A percentile compares a stretch with the other conserved stretches of the same genome.
Conservation (phyloP, 768 basidiomycete genomes). For the Roridomyces roridus region DNA sequence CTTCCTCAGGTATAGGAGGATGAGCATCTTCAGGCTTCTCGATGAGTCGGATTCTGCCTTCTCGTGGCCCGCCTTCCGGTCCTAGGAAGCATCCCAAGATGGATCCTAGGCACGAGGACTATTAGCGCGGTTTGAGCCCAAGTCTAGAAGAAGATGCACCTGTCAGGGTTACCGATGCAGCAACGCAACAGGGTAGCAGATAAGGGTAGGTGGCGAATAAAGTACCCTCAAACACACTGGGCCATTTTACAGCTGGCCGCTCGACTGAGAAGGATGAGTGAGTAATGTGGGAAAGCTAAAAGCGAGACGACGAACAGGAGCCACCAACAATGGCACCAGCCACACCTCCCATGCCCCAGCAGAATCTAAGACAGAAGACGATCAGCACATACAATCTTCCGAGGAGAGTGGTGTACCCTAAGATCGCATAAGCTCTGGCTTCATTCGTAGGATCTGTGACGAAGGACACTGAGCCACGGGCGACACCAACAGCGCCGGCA, state of each 20-base stretch:
- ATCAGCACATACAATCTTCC: conserved; percentile 6
- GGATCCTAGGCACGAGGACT: conserved; percentile 59
- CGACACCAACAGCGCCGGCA: conserved; percentile 93
- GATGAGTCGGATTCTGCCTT: conserved; percentile 83
- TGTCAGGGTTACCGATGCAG: conserved; percentile 74
- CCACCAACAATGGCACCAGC: conserved; percentile 88
- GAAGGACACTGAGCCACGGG: conserved; percentile 84
- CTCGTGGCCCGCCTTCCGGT: conserved; percentile 88
- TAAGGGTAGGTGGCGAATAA: conserved; percentile 88
- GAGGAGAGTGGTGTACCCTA: conserved; percentile 61
- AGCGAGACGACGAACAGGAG: conserved; percentile 35
- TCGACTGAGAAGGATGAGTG: conserved; percentile 58
- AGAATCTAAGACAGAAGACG: conserved; percentile 60
- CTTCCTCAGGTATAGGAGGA: conserved; percentile 73
- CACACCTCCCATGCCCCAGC: conserved; percentile 97
- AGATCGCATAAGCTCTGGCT: conserved; percentile 90
- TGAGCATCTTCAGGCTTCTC: conserved; percentile 66
- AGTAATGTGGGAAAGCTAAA: conserved; percentile 7
- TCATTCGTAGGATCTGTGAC: conserved; percentile 94
- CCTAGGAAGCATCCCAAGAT: conserved; percentile 88
- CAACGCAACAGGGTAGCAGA: conserved; percentile 83
- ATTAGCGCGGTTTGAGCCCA: conserved; percentile 8
- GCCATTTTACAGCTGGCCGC: conserved; percentile 88
- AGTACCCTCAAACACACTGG: conserved; percentile 66
- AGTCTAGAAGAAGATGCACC: conserved; percentile 48